A percentile compares a stretch with the other conserved stretches of the same genome.
These are phyloP conservation scores for Leccinum disarticulatum DNA, from an alignment of 768 basidiomycete genomes.

Conservation along the genomic window DNA sequence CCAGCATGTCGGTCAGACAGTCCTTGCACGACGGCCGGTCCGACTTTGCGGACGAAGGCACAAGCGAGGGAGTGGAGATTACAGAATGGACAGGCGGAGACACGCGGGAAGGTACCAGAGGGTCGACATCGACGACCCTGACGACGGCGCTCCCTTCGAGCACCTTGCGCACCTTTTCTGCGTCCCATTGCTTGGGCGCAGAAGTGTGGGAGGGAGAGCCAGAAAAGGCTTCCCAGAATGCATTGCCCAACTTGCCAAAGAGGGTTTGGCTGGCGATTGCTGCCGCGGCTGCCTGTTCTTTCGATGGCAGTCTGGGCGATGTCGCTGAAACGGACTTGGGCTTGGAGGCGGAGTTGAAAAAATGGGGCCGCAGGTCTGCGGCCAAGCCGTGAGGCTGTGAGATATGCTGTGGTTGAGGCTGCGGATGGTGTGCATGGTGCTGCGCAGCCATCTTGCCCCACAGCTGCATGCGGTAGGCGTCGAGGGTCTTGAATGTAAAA, in stretches of 20 bases:
- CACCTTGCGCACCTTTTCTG: slow-evolving; percentile 78
- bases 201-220: slow-evolving; percentile 35
- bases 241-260: slow-evolving; percentile 62
- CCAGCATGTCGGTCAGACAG: slow-evolving; percentile 45
- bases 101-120: slow-evolving; percentile 11
- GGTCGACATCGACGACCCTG: slow-evolving; percentile 73
- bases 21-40: slow-evolving; percentile 23
- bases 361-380: slow-evolving; percentile 39
- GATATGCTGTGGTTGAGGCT: slow-evolving; percentile 27
- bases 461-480: slow-evolving; percentile 87
- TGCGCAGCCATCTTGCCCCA: slow-evolving; percentile 90
- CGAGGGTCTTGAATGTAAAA: slow-evolving; percentile 85
- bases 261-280: slow-evolving; percentile 80
- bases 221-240: slow-evolving; percentile 92
- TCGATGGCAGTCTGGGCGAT: slow-evolving; percentile 35
- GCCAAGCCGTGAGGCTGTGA: slow-evolving; percentile 39
- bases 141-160: slow-evolving; percentile 83
- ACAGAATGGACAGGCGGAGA: neutral
- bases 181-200: slow-evolving; percentile 49
- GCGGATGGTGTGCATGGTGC: slow-evolving; percentile 45
- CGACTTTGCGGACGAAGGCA: slow-evolving; percentile 13
- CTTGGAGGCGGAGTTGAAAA: slow-evolving; percentile 23
- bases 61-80: slow-evolving; percentile 2
- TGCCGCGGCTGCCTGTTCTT: slow-evolving; percentile 43
- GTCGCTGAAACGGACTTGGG: slow-evolving; percentile 36